Base-by-base conservation (phyloP, 2,329 filamentous ascomycete species). In the Nannizzia gypsea region DNA sequence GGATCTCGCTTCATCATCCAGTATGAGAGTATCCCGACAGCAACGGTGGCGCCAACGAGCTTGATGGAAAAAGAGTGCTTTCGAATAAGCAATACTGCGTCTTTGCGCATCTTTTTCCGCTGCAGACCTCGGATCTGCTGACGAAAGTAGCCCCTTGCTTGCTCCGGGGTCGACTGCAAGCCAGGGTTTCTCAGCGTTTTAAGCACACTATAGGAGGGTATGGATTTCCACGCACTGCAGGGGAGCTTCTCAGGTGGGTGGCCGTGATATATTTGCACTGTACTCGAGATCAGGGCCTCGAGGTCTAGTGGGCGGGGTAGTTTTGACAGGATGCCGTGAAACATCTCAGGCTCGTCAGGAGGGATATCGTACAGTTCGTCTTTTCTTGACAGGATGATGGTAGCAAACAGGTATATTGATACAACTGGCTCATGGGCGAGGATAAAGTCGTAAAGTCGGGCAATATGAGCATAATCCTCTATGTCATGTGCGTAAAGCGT, bases 401-500 rank as follows among this genome's bases (percentile, higher is more conserved):
- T 87, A 0, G 90, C 90, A 73, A 96, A 97, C 59, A 97, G 80
- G 72, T 99, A 99, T 58, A 97, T 81, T 17, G 86, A 86, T 68
- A 96, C 90, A 42, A 88, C 87, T n/a, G 91, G 89, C 71, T 95
- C 89, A 56, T 83, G 83, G 2, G 92, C 89, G 3, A 99, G 80
- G 55, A 99, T 81, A 59, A 92, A 91, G 74, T 99, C 93, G 71
- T 96, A 99, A 0, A 99, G 77, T 24, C 93, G 84, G 36, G 90
- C 83, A 68, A 99, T 97, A 65, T 92, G 88, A 63, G 83, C 83
- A 71, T 96, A 96, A 46, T 87, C 85, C 72, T 93, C 86, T 63
- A 99, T 90, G 71, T 97, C 92, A 74, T 99, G 93, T 17, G 93
- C 90, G 72, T 96, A 99, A 77, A 99, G 85, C 36, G 95, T 99